A percentile compares a stretch with the other conserved stretches of the same genome.
Evolutionary conservation across 148 eudicot species (phyloP).

Genomic region (Diospyros kaki): DNA sequence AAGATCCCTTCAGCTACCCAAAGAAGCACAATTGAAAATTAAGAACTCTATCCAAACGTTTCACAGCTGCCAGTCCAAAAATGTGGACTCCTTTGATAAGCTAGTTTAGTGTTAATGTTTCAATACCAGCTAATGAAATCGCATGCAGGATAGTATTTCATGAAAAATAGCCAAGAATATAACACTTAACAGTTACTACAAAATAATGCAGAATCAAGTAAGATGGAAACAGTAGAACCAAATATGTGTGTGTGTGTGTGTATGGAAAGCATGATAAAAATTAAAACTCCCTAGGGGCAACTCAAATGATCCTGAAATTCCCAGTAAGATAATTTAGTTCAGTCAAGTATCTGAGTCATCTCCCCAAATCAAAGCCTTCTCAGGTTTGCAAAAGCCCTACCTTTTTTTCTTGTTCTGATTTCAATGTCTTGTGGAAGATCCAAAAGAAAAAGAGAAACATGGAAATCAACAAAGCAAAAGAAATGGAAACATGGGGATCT

Average conservation of each 20-base stretch:
- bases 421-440: background rate
- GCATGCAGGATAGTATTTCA: background rate
- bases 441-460: background rate
- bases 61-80: too few relatives aligned
- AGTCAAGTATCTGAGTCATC: background rate
- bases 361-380: background rate
- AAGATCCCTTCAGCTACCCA: conserved; percentile 65
- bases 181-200: background rate
- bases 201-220: conserved; percentile 1
- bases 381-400: background rate
- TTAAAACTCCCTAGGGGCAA: background rate
- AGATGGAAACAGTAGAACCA: background rate
- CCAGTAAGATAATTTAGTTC: background rate
- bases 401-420: background rate
- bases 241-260: background rate
- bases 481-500: background rate
- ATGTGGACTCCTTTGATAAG: background rate
- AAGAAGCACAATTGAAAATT: conserved; percentile 10
- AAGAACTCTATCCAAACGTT: background rate
- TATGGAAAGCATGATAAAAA: too few relatives aligned
- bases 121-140: background rate
- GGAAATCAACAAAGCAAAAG: background rate
- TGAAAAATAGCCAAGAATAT: background rate
- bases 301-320: background rate
- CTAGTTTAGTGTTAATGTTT: background rate